Base-by-base conservation (phyloP, 148 eudicot species). In the Gaultheria prostrata region DNA sequence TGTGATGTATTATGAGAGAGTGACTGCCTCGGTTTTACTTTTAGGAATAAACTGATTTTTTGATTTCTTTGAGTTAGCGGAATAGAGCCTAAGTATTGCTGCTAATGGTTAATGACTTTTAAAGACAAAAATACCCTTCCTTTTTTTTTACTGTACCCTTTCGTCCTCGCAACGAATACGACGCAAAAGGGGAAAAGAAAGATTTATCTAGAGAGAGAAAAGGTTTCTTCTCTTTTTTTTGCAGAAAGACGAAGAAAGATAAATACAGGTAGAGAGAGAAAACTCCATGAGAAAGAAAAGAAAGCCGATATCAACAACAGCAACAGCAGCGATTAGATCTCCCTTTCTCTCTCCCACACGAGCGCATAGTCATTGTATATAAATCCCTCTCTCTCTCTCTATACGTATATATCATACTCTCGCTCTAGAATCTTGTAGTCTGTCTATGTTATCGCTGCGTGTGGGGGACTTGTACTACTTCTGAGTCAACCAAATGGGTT, bases 401-500 rank as follows among this genome's bases (percentile, higher is more conserved):
- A 5, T 71, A 18, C 26, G 1, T 17, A 71, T 15, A 13, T 32
- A 33, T 71, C 1, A 71, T 11, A 45, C 49, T 24, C 78, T 3
- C 13, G 46, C 78, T 75, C 32, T 75, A 24, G 78, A 75, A 75
- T 46, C 56, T 39, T 39, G 43, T 39, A 1, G 53, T 49, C 1
- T 39, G 50, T 75, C 18, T 48, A 75, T 46, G 54, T 24, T 75
- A n/a, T 75, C 32, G 78, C 50, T 75, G 32, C 32, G 50, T 73
- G 51, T 72, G 77, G 77, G 77, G 14, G 15, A 39, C 14, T 73
- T 9, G 50, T 73, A 39, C 14, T 73, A 39, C 77, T 73, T 71
- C 46, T 73, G 77, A 73, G 50, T 39, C 49, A 73, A 77, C 59
- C 45, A 24, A n/a, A 94, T 94, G 98, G 98, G 98, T 50, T 94